Conservation (phyloP, 2,329 filamentous ascomycete genomes). For the Penicillium fuscoglaucum region DNA sequence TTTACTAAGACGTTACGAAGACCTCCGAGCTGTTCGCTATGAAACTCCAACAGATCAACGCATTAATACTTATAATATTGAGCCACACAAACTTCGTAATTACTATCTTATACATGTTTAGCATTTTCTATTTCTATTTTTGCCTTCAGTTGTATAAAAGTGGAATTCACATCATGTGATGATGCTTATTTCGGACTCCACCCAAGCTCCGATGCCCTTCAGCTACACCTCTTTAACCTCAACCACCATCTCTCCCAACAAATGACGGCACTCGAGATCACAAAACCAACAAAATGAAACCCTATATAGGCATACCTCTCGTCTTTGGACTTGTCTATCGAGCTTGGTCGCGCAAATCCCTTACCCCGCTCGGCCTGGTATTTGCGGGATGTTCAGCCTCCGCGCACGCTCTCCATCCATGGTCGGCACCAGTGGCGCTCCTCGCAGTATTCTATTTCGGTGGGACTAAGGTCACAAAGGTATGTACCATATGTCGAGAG, state of each 20-base stretch:
- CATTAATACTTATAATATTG: neutral
- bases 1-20: neutral
- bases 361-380: conserved; percentile 74
- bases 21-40: neutral
- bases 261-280: neutral
- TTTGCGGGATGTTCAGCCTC: conserved; percentile 71
- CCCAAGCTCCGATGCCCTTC: conserved; percentile 16
- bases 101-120: neutral
- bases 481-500: conserved; percentile 34
- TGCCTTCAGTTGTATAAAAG: neutral
- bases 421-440: conserved; percentile 85
- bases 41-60: neutral
- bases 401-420: conserved; percentile 87
- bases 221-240: neutral
- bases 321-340: conserved; percentile 64
- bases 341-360: conserved; percentile 69
- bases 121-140: neutral
- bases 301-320: conserved; percentile 44
- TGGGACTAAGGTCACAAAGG: conserved; percentile 81
- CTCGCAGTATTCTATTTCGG: conserved; percentile 83
- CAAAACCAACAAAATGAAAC: conserved; percentile 38
- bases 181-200: conserved; percentile 14
- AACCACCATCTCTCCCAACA: neutral
- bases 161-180: conserved; percentile 8
- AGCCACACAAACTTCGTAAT: no score